A percentile compares a stretch with the other conserved stretches of the same genome.
These are phyloP conservation scores for Suillus brevipes DNA, from an alignment of 768 basidiomycete genomes.

Conservation along the genomic window DNA sequence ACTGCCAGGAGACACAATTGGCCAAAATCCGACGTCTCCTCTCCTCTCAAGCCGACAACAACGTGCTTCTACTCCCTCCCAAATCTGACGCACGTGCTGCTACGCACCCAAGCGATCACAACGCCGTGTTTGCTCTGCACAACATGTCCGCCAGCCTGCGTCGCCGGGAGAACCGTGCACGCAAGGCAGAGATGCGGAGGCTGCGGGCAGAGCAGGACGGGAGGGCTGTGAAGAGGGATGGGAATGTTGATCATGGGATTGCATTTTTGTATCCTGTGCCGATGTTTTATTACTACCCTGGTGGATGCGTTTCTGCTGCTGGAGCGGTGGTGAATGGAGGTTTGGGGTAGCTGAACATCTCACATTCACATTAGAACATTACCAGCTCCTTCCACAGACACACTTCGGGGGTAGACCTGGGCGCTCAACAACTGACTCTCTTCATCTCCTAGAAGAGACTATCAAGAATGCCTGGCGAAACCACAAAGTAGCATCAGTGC, in stretches of 20 bases:
- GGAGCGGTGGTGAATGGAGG: slow-evolving; percentile 8
- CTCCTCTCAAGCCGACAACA: slow-evolving; percentile 4
- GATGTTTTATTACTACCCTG: slow-evolving; percentile 27
- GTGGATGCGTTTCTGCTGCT: slow-evolving; percentile 18
- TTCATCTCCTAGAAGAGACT: too few relatives aligned
- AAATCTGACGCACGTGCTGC: slow-evolving; percentile 34
- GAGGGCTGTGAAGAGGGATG: slow-evolving; percentile 9
- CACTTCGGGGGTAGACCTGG: too few relatives aligned
- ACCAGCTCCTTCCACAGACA: too few relatives aligned
- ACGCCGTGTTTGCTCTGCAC: slow-evolving; percentile 40
- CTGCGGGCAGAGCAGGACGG: slow-evolving; percentile 29
- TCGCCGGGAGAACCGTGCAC: slow-evolving; percentile 22
- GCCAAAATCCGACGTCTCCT: slow-evolving; percentile 40
- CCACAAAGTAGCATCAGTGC: too few relatives aligned
- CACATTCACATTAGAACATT: too few relatives aligned
- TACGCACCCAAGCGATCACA: slow-evolving; percentile 58
- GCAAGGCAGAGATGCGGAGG: slow-evolving; percentile 28
- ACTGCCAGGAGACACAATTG: slow-evolving; percentile 46
- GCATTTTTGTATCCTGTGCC: slow-evolving; percentile 45
- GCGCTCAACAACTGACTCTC: too few relatives aligned
- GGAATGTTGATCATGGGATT: slow-evolving; percentile 20
- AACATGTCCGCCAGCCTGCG: slow-evolving; percentile 21
- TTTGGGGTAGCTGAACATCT: too few relatives aligned
- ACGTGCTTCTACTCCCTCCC: slow-evolving; percentile 34
- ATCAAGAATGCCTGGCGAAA: too few relatives aligned